Evolutionary conservation across 2,329 filamentous ascomycete species (phyloP).

Genomic region (Pseudogymnoascus pannorum): DNA sequence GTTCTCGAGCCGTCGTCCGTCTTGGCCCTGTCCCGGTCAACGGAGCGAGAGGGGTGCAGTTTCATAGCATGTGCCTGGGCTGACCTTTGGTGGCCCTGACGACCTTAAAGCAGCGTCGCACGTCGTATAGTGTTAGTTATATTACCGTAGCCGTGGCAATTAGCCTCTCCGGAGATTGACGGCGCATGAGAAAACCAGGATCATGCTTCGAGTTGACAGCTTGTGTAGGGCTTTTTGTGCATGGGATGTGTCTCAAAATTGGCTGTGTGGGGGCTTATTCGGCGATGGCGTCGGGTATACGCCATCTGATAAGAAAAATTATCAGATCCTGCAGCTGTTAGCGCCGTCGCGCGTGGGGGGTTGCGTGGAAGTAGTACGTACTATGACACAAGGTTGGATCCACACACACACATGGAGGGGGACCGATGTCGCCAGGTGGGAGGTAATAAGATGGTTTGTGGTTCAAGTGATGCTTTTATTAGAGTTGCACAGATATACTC

Average conservation of each 20-base stretch:
- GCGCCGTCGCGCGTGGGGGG: background rate
- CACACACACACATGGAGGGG: background rate
- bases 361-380: background rate
- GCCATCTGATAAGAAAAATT: constrained; percentile 7
- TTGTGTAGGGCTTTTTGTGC: background rate
- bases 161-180: background rate
- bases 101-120: background rate
- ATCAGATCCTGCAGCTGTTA: constrained; percentile 4
- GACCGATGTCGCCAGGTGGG: background rate
- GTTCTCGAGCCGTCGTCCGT: background rate
- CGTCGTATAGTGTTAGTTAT: background rate
- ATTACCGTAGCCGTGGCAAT: background rate
- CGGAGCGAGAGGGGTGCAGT: background rate
- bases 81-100: background rate
- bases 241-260: background rate
- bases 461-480: background rate
- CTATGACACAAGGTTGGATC: background rate
- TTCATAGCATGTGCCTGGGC: background rate
- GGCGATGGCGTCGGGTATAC: background rate
- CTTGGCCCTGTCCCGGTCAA: background rate
- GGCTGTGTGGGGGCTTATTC: background rate
- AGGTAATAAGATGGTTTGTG: background rate
- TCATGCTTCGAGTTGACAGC: background rate
- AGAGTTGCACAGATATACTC: background rate
- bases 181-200: background rate